These are phyloP conservation scores for Wickerhamomyces sp. DNA, from an alignment of 1,139 yeast genomes.

Conservation along the genomic window DNA sequence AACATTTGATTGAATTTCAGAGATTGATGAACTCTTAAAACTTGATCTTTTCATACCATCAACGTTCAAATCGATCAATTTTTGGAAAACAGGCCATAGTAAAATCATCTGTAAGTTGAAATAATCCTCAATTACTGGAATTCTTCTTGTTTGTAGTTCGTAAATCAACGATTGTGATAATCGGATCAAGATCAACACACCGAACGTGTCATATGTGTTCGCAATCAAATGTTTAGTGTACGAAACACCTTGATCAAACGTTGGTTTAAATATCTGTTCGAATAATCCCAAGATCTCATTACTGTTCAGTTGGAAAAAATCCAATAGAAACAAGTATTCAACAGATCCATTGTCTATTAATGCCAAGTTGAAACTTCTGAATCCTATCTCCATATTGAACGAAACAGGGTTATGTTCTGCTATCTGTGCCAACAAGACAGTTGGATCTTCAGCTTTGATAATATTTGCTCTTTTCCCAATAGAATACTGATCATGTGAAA, in stretches of 20 bases:
- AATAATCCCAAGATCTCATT: slow-evolving; percentile 39
- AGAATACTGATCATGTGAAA: slow-evolving; percentile 11
- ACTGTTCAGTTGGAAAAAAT: slow-evolving; percentile 53
- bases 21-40: slow-evolving; percentile 24
- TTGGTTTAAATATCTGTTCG: slow-evolving; percentile 43
- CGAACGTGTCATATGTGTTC: slow-evolving; percentile 68
- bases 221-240: slow-evolving; percentile 45
- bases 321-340: slow-evolving; percentile 69
- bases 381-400: slow-evolving; percentile 70
- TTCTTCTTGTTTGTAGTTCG: slow-evolving; percentile 55
- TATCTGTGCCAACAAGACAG: slow-evolving; percentile 77
- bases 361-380: slow-evolving; percentile 69
- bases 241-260: slow-evolving; percentile 48
- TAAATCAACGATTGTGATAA: slow-evolving; percentile 60
- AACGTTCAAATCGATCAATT: slow-evolving; percentile 69
- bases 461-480: slow-evolving; percentile 55
- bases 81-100: slow-evolving; percentile 86
- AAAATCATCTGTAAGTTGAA: slow-evolving; percentile 59
- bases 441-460: slow-evolving; percentile 46
- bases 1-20: slow-evolving; percentile 29
- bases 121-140: slow-evolving; percentile 74
- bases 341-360: slow-evolving; percentile 71
- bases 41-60: slow-evolving; percentile 43
- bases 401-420: slow-evolving; percentile 71
- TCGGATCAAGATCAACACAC: slow-evolving; percentile 72